Conservation (phyloP, 1,284 basidiomycete species). For the Tilletia caries region DNA sequence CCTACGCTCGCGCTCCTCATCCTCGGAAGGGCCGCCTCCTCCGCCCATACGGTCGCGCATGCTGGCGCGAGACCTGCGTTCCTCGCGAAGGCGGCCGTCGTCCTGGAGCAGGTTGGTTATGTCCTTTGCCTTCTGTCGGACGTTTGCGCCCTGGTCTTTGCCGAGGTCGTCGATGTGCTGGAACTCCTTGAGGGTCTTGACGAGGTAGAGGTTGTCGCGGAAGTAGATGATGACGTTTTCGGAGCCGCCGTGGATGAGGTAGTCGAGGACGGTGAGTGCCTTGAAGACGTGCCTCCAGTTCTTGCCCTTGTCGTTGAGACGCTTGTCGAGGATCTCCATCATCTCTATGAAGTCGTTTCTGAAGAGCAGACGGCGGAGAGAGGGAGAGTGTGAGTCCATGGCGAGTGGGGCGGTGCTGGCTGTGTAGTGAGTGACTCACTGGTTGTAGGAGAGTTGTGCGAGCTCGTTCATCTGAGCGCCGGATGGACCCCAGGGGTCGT, state of each 20-base stretch:
- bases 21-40: constrained; percentile 35
- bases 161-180: constrained; percentile 92
- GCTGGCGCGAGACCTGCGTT: constrained; percentile 75
- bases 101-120: constrained; percentile 95
- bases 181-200: constrained; percentile 99
- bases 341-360: constrained; percentile 98
- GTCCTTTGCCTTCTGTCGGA: constrained; percentile 98
- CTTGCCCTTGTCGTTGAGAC: constrained; percentile 98
- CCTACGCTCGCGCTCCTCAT: constrained; percentile 72
- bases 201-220: constrained; percentile 89
- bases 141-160: constrained; percentile 97
- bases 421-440: constrained; percentile 67
- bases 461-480: constrained; percentile 97
- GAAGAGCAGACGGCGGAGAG: not conserved
- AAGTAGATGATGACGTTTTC: constrained; percentile 99
- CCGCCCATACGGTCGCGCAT: constrained; percentile 94
- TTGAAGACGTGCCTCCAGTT: constrained; percentile 99
- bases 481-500: constrained; percentile 97
- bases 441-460: constrained; percentile 94
- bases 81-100: constrained; percentile 77
- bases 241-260: constrained; percentile 90
- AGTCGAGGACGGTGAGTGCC: constrained; percentile 93
- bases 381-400: not conserved
- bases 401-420: too few relatives aligned
- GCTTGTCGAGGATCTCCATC: constrained; percentile 99